A percentile compares a stretch with the other conserved stretches of the same genome.
Evolutionary conservation across 2,329 filamentous ascomycete species (phyloP).

Genomic region (Corinectria fuckeliana): DNA sequence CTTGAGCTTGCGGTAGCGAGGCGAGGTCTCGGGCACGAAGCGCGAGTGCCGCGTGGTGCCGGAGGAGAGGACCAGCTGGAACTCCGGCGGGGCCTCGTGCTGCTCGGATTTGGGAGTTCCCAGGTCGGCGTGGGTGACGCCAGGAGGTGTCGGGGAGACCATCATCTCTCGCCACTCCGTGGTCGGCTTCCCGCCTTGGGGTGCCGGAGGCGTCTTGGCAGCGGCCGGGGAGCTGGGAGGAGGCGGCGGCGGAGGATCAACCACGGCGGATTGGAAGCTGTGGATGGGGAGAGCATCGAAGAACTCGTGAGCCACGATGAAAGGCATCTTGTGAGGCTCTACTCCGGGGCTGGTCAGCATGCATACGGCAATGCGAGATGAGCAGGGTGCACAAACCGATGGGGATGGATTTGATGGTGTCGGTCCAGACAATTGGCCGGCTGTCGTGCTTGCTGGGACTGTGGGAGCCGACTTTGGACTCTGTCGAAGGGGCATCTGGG

Average conservation of each 20-base stretch:
- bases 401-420: constrained; percentile 85
- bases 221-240: constrained; percentile 45
- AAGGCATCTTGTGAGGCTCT: constrained; percentile 77
- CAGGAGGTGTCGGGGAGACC: constrained; percentile 70
- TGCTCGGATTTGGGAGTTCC: constrained; percentile 59
- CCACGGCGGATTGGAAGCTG: constrained; percentile 79
- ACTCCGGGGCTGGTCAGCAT: background rate
- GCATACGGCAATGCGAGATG: background rate
- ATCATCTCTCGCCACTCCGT: constrained; percentile 84
- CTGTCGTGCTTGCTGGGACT: constrained; percentile 77
- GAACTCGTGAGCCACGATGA: constrained; percentile 97
- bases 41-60: constrained; percentile 80
- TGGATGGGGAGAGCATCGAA: constrained; percentile 98
- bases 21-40: constrained; percentile 82
- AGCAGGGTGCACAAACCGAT: constrained; percentile 54
- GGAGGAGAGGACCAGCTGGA: constrained; percentile 82
- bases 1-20: constrained; percentile 79
- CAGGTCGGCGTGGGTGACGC: constrained; percentile 59
- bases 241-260: constrained; percentile 37
- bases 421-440: constrained; percentile 85
- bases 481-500: constrained; percentile 67
- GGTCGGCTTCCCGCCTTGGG: constrained; percentile 46
- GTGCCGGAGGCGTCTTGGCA: constrained; percentile 46
- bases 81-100: constrained; percentile 72
- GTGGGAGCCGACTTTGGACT: constrained; percentile 75